Evolutionary conservation across 345 rosid genomes (phyloP), one percentile per base, ranked within the genome.

Genomic region (Leavenworthia alabamica): DNA sequence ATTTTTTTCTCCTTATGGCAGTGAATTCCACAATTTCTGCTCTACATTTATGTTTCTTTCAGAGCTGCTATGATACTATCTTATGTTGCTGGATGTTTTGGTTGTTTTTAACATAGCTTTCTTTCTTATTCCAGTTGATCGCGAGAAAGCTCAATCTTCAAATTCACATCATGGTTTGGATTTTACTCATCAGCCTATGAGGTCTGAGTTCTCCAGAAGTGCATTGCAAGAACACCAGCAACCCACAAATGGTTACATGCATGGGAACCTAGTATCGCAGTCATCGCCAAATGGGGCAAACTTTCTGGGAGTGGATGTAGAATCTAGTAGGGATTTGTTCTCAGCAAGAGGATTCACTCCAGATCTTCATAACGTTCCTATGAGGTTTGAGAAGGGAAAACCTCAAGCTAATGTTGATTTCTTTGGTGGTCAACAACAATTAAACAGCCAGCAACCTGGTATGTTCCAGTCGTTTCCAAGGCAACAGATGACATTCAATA

Each of bases 401-500:
- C 67, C 86, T 73, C 90, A 90, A 3, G 81, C 75, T 63, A 82
- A 80, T 81, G 82, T 70, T 63, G 79, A 83, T 72, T 81, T 84
- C 75, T 82, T 80, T 53, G 85, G 90, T 47, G 81, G 79, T 64
- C 94, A 79, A 55, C 91, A 80, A 43, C 97, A 80, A 66, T 39
- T 77, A 70, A 79, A 72, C 45, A 67, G 65, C 71, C 99, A 82
- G 72, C 77, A 69, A 57, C 77, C 80, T 61, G 82, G 80, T 72
- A 77, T 75, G 73, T 49, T 83, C 75, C 96, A 82, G 68, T 68
- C 86, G 33, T 75, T 80, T 33, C 78, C 89, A 14, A 82, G 83
- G 79, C 97, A 83, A 78, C 89, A 80, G 67, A 70, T 81, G 28
- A 85, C 84, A 65, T 70, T 79, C 62, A 75, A 57, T 72, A 97